Base-by-base conservation (phyloP, 1,284 basidiomycete genomes). In the Inonotus obliquus region DNA sequence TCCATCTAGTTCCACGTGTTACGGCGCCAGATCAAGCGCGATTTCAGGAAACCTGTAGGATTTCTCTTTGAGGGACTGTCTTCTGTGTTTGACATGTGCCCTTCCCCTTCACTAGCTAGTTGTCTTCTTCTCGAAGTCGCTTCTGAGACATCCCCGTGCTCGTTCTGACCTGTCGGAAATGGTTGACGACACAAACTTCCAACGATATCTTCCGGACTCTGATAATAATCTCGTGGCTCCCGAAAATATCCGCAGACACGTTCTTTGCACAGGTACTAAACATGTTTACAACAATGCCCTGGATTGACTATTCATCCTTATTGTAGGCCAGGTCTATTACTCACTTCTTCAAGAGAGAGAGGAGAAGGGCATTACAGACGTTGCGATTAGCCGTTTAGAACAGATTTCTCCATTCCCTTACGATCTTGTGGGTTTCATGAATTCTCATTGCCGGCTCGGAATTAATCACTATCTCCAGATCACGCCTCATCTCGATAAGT, bases 371-470 rank as follows among this genome's bases (percentile, higher is more conserved):
- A 89, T 96, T 79, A 92, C 92, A 69, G 90, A 99, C 71, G 83
- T 98, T 63, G 96, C 90, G 37, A 98, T 99, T 71, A 95, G 92
- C 69, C 83, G 97, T 60, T 74, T 99, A 54, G 97, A 99, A 75
- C 96, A 99, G 77, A 71, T 98, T 60, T 94, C 92, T 45, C 97
- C 96, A 1, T 91, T 99, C 82, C 96, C 97, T 54, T 98, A 98
- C 73, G 95, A 98, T 70, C 75, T 94, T 60, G 87, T 94, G 71
- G 38, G 25, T 67, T 32, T 13, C 27, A 54, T 53, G 14, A 6
- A 51, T 14, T 11, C 35, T 14, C 37, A 11, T 10, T 17, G 56
- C 23, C 2, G 29, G 7, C 21, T n/a, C 27, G 59, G 65, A 52
- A 67, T 67, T 38, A 64, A 44, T 61, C 53, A 29, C 9, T 47